phyloP scores from a whole-genome alignment of 2,329 filamentous ascomycete genomes.

The Orbilia quercus region DNA sequence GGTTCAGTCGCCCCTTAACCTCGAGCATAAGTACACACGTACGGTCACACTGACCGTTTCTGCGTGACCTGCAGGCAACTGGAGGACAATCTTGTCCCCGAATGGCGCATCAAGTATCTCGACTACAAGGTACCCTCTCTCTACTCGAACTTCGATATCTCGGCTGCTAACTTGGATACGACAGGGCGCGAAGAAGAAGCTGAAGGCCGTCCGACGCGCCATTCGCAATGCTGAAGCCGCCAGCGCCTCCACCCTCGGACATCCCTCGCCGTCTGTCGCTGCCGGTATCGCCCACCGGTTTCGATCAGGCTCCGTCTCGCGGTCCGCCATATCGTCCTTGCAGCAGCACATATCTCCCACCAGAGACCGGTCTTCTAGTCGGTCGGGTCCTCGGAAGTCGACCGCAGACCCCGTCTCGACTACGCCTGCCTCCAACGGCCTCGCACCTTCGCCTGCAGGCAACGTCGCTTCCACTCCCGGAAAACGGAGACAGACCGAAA shows the following conservation, averaged over 20 bases:
- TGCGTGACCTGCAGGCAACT: constrained; percentile 75
- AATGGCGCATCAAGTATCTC: constrained; percentile 94
- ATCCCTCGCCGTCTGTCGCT: constrained; percentile 33
- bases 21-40: constrained; percentile 4
- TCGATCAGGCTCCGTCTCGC: constrained; percentile 27
- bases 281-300: constrained; percentile 36
- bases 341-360: constrained; percentile 45
- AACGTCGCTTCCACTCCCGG: constrained; percentile 28
- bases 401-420: constrained; percentile 2
- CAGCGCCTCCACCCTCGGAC: constrained; percentile 62
- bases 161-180: constrained; percentile 51
- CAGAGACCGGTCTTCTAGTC: constrained; percentile 5
- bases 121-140: constrained; percentile 78
- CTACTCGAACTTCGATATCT: too few species aligned
- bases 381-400: constrained; percentile 2
- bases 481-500: constrained; percentile 17
- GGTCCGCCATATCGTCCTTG: constrained; percentile 31
- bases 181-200: constrained; percentile 83
- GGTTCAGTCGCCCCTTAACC: constrained; percentile 55
- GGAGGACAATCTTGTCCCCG: constrained; percentile 86
- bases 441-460: constrained; percentile 7
- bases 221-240: constrained; percentile 71
- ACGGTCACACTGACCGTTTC: constrained; percentile 63
- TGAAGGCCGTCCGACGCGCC: constrained; percentile 83
- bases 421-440: constrained; percentile 16